Evolutionary conservation across 2,329 filamentous ascomycete species (phyloP), one percentile per base, ranked within the genome.

Genomic region (Neofusicoccum kwambonambiense): DNA sequence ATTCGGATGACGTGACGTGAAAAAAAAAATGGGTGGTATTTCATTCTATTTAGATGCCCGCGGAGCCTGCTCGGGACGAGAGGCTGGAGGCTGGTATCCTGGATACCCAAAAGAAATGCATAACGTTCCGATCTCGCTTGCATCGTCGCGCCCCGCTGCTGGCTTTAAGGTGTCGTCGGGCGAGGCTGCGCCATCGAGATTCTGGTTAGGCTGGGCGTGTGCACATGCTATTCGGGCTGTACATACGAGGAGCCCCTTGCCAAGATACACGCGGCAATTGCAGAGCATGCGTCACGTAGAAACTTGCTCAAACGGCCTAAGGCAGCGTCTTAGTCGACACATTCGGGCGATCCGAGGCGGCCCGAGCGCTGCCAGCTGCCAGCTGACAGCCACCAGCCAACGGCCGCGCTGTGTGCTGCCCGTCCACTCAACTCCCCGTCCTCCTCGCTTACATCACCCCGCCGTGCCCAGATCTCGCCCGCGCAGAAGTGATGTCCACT

Each of bases 71-170:
- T 39, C 51, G 15, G 4, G 34, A 27, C 13, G 17, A 7, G 52
- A 31, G 52, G 37, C 52, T 22, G 12, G 17, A 54, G 52, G 54
- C 13, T 35, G 39, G 56, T 60, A 47, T 60, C 50, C 39, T 60
- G 42, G 56, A 60, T 60, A 60, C 56, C 56, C 31, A 60, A 60
- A 57, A 45, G 54, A 45, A 60, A 22, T 60, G n/a, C 56, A 47
- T 37, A 19, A 47, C 17, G 42, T 47, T 60, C 37, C 56, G 31
- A 45, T 44, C n/a, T 37, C 47, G 31, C 9, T 44, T 15, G 39
- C 37, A 13, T 39, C 19, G 19, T 22, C 19, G 19, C 19, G 19
- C 19, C 19, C 19, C 19, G 19, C 19, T 22, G 19, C 19, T 22
- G 19, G 19, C 19, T 22, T 22, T 22, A 22, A 22, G 19, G 19